phyloP scores from a whole-genome alignment of 2,329 filamentous ascomycete genomes.

The Fusarium transvaalense region DNA sequence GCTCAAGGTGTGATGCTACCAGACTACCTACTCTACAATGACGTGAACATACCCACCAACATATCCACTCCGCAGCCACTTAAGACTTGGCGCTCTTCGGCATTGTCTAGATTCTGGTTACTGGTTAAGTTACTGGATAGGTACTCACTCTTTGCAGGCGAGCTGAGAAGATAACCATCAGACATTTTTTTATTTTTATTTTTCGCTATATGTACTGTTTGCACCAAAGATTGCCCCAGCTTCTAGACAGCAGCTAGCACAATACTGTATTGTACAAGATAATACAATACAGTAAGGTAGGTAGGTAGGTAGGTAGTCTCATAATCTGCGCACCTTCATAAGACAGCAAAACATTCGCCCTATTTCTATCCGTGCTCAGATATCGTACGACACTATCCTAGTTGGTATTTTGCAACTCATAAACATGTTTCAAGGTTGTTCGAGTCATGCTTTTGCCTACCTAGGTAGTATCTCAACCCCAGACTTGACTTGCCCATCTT shows the following conservation, averaged over 20 bases:
- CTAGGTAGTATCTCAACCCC: not conserved
- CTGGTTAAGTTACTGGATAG: too few relatives aligned
- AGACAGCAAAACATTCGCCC: not conserved
- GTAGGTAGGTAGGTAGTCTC: slow-evolving; percentile 25
- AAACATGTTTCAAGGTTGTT: slow-evolving; percentile 9
- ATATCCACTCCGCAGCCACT: slow-evolving; percentile 18
- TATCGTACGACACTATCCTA: not conserved
- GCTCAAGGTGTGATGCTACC: slow-evolving; percentile 6
- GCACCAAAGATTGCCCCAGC: not conserved
- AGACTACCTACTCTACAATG: slow-evolving; percentile 24
- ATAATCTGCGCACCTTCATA: slow-evolving; percentile 7
- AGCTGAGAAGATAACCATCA: not conserved
- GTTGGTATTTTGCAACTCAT: not conserved
- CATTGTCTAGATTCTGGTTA: slow-evolving; percentile 13
- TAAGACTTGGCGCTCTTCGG: slow-evolving; percentile 23
- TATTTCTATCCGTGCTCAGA: not conserved
- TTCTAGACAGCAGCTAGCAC: not conserved
- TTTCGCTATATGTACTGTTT: not conserved
- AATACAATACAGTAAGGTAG: not conserved
- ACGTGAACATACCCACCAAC: slow-evolving; percentile 26
- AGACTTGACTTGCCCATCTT: slow-evolving; percentile 8
- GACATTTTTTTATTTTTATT: not conserved
- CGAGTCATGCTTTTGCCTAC: slow-evolving; percentile 15
- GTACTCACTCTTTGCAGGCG: not conserved
- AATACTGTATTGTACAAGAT: not conserved